Percentiles rank a stretch among this genome's conserved stretches.
phyloP scores from a whole-genome alignment of 225 moss, liverwort and hornwort genomes.

The Bryum argenteum region DNA sequence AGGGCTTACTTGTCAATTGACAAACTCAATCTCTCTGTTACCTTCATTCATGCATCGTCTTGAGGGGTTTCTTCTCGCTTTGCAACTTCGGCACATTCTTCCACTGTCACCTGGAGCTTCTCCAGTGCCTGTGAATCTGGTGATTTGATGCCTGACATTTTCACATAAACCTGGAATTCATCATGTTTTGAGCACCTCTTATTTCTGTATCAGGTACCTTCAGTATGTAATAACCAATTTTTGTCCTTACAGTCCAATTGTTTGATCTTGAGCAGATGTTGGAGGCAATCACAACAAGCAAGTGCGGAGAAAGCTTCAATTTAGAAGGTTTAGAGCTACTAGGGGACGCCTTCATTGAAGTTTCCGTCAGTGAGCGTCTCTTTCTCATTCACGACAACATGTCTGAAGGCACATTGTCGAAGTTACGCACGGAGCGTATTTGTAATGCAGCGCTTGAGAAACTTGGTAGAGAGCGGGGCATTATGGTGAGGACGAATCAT shows the following conservation, averaged over 20 bases:
- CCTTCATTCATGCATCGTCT: constrained; percentile 91
- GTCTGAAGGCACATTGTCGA: constrained; percentile 77
- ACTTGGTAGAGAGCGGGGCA: constrained; percentile 57
- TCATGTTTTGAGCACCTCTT: neutral
- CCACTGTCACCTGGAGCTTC: constrained; percentile 36
- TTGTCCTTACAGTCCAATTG: constrained; percentile 13
- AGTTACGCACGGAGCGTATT: constrained; percentile 58
- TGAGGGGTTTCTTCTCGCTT: constrained; percentile 74
- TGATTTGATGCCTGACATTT: constrained; percentile 26
- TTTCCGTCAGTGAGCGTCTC: constrained; percentile 86
- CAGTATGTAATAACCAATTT: neutral
- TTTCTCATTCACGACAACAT: constrained; percentile 68
- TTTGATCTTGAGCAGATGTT: constrained; percentile 61
- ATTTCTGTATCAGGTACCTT: constrained; percentile 5
- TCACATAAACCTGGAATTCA: constrained; percentile 15
- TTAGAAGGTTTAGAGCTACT: constrained; percentile 83
- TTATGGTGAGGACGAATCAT: constrained; percentile 40
- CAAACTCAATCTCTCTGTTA: constrained; percentile 72
- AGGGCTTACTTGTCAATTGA: constrained; percentile 65
- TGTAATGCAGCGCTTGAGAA: constrained; percentile 72
- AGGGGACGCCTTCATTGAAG: constrained; percentile 91
- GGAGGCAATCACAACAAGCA: constrained; percentile 84
- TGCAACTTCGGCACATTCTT: constrained; percentile 64
- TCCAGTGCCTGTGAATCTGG: constrained; percentile 60
- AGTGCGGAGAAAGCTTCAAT: constrained; percentile 66